These are phyloP conservation scores for Cylindrotheca fusiformis DNA, from an alignment of 108 stramenopile species.

Conservation along the genomic window DNA sequence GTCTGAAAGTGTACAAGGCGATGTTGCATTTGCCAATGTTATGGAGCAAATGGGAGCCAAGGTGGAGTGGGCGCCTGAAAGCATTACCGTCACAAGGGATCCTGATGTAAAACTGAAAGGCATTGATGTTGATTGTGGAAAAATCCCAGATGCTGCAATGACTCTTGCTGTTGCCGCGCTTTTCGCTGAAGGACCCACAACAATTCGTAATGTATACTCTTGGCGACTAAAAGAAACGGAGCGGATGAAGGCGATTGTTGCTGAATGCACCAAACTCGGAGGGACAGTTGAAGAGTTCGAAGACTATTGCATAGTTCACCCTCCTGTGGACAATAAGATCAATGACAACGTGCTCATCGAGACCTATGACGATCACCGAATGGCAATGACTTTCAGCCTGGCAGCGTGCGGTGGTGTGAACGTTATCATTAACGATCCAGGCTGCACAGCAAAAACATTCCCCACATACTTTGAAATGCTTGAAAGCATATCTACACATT, in stretches of 20 bases:
- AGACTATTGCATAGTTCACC: conserved; percentile 94
- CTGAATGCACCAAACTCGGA: conserved; percentile 96
- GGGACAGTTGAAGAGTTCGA: conserved; percentile 91
- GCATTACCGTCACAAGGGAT: conserved; percentile 91
- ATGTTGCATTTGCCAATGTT: conserved; percentile 94
- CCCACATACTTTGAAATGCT: conserved; percentile 96
- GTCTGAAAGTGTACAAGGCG: conserved; percentile 90
- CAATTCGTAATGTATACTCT: conserved; percentile 96
- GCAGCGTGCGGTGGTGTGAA: conserved; percentile 96
- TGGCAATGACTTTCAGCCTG: conserved; percentile 97
- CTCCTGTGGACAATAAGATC: conserved; percentile 76
- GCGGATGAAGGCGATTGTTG: conserved; percentile 98
- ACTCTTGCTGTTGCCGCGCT: conserved; percentile 94
- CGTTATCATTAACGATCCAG: conserved; percentile 93
- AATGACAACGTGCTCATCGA: conserved; percentile 92
- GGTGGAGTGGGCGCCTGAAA: conserved; percentile 86
- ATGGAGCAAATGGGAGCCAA: conserved; percentile 96
- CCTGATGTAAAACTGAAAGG: conserved; percentile 75
- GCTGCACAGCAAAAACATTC: conserved; percentile 96
- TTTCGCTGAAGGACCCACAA: conserved; percentile 94
- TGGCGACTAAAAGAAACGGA: conserved; percentile 98
- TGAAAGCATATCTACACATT: conserved; percentile 68
- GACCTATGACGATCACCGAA: conserved; percentile 98
- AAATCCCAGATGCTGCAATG: conserved; percentile 99
- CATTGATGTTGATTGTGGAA: conserved; percentile 95